Evolutionary conservation across 805 yeast genomes (phyloP).

Genomic region (Allodekkera sacchari): DNA sequence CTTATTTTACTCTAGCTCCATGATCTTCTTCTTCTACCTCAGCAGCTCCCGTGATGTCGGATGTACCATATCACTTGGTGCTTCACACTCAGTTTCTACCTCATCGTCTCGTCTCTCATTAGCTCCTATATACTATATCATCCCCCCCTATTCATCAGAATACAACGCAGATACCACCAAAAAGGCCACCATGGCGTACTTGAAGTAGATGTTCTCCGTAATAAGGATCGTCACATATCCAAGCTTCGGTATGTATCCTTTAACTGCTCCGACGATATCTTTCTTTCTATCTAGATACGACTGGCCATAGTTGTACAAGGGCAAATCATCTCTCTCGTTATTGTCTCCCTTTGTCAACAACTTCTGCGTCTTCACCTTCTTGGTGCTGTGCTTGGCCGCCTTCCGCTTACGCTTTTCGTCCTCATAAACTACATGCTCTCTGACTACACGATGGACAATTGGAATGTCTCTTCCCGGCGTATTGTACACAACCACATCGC

Average conservation of each 20-base stretch:
- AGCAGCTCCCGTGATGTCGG: too few species aligned
- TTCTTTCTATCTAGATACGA: slow-evolving; percentile 64
- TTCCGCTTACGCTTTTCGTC: slow-evolving; percentile 11
- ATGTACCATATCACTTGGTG: too few species aligned
- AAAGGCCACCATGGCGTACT: slow-evolving; percentile 66
- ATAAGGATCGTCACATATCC: slow-evolving; percentile 90
- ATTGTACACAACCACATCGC: slow-evolving; percentile 92
- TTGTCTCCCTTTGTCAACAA: slow-evolving; percentile 94
- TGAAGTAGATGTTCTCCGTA: slow-evolving; percentile 80
- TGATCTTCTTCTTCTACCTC: too few species aligned
- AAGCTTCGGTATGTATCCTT: slow-evolving; percentile 79
- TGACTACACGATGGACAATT: slow-evolving; percentile 90
- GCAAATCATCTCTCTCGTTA: slow-evolving; percentile 84
- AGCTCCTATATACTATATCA: too few species aligned
- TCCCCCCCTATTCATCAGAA: too few species aligned
- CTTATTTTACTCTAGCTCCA: too few species aligned
- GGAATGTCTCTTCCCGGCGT: slow-evolving; percentile 74
- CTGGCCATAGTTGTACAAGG: slow-evolving; percentile 71
- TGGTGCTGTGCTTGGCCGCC: slow-evolving; percentile 6
- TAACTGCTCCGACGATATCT: slow-evolving; percentile 88
- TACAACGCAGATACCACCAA: slow-evolving; percentile 63
- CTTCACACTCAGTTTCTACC: too few species aligned
- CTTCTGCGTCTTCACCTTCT: slow-evolving; percentile 35
- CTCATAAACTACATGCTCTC: slow-evolving; percentile 56
- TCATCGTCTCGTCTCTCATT: too few species aligned